Evolutionary conservation across 176 grass and related monocot species (phyloP).

Genomic region (Eleusine coracana): DNA sequence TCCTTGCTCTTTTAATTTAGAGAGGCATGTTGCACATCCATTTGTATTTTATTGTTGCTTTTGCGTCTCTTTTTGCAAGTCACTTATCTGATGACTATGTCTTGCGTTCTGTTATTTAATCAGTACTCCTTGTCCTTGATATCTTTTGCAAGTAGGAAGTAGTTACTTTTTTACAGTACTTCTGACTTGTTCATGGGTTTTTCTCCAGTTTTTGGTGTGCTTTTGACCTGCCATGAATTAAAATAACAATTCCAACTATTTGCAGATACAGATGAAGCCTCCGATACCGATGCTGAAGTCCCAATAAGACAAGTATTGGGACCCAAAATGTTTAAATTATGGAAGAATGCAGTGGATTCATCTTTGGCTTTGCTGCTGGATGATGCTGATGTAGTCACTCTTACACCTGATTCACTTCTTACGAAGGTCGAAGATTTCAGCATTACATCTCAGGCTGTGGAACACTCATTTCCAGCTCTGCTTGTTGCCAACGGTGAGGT

Average conservation of each 20-base stretch:
- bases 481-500: constrained; percentile 46
- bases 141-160: not conserved
- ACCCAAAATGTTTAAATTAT: constrained; percentile 74
- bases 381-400: constrained; percentile 46
- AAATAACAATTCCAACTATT: constrained; percentile 13
- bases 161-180: not conserved
- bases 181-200: not conserved
- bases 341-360: constrained; percentile 69
- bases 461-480: constrained; percentile 75
- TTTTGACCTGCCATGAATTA: constrained; percentile 3
- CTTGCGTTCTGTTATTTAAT: not conserved
- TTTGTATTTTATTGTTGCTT: constrained; percentile 25
- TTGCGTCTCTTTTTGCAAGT: constrained; percentile 12
- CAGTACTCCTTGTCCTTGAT: not conserved
- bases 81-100: constrained; percentile 1
- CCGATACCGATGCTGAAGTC: not conserved
- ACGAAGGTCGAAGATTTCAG: constrained; percentile 71
- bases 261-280: constrained; percentile 46
- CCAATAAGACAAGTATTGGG: constrained; percentile 48
- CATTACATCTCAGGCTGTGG: constrained; percentile 56
- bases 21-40: not conserved
- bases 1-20: not conserved
- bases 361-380: constrained; percentile 71
- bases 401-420: constrained; percentile 79
- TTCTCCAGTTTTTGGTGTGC: not conserved